phyloP scores from a whole-genome alignment of 495 filamentous ascomycete genomes.

The Oleoguttula mirabilis region DNA sequence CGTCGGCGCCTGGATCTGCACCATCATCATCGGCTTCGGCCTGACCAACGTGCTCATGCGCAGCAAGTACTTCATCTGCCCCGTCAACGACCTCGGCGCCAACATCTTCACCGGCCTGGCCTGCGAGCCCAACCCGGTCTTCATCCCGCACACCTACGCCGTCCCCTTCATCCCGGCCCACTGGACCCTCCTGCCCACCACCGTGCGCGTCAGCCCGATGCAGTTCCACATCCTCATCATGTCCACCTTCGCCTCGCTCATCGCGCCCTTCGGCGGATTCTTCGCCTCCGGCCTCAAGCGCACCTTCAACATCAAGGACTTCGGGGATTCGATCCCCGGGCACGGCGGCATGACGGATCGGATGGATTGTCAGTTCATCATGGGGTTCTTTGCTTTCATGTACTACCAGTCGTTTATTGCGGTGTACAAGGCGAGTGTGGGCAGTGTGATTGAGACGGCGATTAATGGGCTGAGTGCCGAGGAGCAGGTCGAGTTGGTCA shows the following conservation, averaged over 20 bases:
- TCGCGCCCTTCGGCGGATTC: slow-evolving; percentile 97
- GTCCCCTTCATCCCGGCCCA: slow-evolving; percentile 57
- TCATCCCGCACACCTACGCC: slow-evolving; percentile 64
- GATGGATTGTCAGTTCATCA: slow-evolving; percentile 99
- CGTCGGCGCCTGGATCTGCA: slow-evolving; percentile 92
- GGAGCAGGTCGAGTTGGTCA: slow-evolving; percentile 81
- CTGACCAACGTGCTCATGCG: slow-evolving; percentile 82
- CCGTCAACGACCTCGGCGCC: slow-evolving; percentile 88
- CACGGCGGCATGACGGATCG: slow-evolving; percentile 98
- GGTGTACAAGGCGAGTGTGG: slow-evolving; percentile 65
- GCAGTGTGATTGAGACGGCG: slow-evolving; percentile 73
- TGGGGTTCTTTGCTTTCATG: slow-evolving; percentile 97
- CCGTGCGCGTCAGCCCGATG: slow-evolving; percentile 66
- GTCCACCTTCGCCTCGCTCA: slow-evolving; percentile 88
- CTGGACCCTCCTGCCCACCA: slow-evolving; percentile 45
- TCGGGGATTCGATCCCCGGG: slow-evolving; percentile 93
- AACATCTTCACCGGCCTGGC: slow-evolving; percentile 84
- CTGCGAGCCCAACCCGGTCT: slow-evolving; percentile 88
- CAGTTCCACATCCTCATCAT: slow-evolving; percentile 89
- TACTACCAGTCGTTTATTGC: slow-evolving; percentile 98
- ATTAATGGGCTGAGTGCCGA: slow-evolving; percentile 73
- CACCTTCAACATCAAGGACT: slow-evolving; percentile 99
- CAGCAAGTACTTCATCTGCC: slow-evolving; percentile 97
- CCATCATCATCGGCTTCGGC: slow-evolving; percentile 67
- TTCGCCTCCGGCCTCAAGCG: slow-evolving; percentile 97